A percentile compares a stretch with the other conserved stretches of the same genome.
phyloP scores from a whole-genome alignment of 164 flowering plant species.

The Annona squamosa region DNA sequence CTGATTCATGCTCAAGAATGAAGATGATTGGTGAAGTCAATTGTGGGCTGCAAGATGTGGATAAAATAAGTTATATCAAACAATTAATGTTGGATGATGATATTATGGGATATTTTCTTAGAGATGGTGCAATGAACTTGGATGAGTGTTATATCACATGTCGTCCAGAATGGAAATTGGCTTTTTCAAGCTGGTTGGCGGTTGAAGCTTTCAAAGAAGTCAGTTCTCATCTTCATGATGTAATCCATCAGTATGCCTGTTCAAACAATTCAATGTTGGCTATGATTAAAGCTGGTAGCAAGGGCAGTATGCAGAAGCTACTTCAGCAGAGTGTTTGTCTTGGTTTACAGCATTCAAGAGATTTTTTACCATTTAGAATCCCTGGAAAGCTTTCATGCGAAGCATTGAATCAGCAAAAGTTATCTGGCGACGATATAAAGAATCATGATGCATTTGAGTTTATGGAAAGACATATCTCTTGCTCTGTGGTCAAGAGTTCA shows the following conservation, averaged over 20 bases:
- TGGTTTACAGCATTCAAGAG: constrained; percentile 65
- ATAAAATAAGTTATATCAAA: constrained; percentile 28
- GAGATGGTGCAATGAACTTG: constrained; percentile 23
- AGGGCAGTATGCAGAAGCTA: constrained; percentile 59
- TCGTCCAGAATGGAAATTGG: constrained; percentile 36
- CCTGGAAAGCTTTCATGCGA: constrained; percentile 56
- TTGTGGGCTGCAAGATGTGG: constrained; percentile 65
- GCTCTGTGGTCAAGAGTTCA: constrained; percentile 55
- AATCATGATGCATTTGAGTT: constrained; percentile 16
- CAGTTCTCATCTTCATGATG: constrained; percentile 50
- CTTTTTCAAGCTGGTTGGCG: constrained; percentile 44
- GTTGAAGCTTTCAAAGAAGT: constrained; percentile 48
- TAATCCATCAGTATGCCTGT: constrained; percentile 39
- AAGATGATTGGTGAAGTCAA: constrained; percentile 63
- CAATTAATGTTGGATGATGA: constrained; percentile 46
- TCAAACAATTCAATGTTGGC: constrained; percentile 59
- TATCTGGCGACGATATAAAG: not conserved
- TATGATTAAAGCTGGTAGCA: constrained; percentile 87
- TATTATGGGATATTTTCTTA: constrained; percentile 28
- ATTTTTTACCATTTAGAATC: constrained; percentile 51
- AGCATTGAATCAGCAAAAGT: constrained; percentile 43
- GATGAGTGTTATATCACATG: not conserved
- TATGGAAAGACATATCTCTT: constrained; percentile 41
- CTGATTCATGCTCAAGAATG: constrained; percentile 35
- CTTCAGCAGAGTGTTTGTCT: constrained; percentile 79